Evolutionary conservation across 2,329 filamentous ascomycete species (phyloP), one percentile per base, ranked within the genome.

Genomic region (Mollisiaceae sp.): DNA sequence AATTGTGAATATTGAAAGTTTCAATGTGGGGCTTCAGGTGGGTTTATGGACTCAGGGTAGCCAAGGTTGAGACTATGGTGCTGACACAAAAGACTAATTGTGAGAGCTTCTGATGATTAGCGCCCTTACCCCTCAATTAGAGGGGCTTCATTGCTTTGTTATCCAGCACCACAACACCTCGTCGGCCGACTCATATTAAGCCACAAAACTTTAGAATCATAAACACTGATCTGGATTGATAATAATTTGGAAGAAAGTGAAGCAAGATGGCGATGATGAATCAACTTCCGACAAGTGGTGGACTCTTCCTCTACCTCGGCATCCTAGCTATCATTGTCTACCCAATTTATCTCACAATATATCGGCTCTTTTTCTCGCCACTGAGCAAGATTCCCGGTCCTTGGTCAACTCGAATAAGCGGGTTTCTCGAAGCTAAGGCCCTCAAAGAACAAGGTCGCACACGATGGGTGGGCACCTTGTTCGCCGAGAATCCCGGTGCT

Each of bases 311-410:
- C 20, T 14, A 15, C 18, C 24, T 54, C 2, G 22, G 15, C 4
- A 22, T 54, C n/a, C 12, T 18, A 27, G 27, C 14, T 14, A 41
- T 50, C 5, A 39, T 62, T 52, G 38, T 22, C 0, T 66, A 66
- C 27, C 20, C 32, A 35, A 12, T 64, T 15, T 61, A 32, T 36
- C 55, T 36, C 18, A 18, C 50, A 9, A 58, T 41, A n/a, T 65
- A 67, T 43, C 62, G 60, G 3, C 41, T 67, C 12, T 67, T 67
- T 45, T 61, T 67, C 45, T 67, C 65, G 20, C 65, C 65, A 14
- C 56, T 67, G n/a, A 65, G 59, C 60, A 63, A 63, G 27, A 47
- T 67, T 9, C 65, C 65, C 0, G 65, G 65, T 15, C 65, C 65
- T 38, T 60, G 55, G 50, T 36, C 56, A 41, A 65, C 65, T 5